Conservation (phyloP, 495 filamentous ascomycete species). For the Melanomma pulvis-pyrius region DNA sequence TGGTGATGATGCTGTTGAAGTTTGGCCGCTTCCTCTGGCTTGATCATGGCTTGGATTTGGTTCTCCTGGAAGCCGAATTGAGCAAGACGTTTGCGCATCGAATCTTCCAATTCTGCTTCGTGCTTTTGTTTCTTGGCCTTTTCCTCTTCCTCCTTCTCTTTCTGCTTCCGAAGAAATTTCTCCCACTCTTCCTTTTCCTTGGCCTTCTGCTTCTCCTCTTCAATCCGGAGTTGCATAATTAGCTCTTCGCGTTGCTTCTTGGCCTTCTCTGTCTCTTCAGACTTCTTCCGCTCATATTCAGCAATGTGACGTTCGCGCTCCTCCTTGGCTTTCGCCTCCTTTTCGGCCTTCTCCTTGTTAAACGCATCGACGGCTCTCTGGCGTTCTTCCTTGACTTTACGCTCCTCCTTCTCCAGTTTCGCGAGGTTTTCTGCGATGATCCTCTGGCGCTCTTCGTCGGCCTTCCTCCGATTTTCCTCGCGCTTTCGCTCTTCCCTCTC, state of each 20-base stretch:
- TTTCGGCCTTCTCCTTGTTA: conserved; percentile 35
- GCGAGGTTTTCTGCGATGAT: conserved; percentile 34
- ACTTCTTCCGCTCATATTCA: conserved; percentile 43
- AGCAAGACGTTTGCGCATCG: conserved; percentile 39
- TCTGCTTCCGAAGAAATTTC: conserved; percentile 40
- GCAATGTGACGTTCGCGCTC: conserved; percentile 35
- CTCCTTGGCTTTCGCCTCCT: conserved; percentile 33
- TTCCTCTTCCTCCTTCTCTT: conserved; percentile 43
- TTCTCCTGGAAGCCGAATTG: conserved; percentile 46
- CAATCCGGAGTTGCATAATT: conserved; percentile 37
- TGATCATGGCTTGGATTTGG: conserved; percentile 46
- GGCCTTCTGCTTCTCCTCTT: conserved; percentile 41
- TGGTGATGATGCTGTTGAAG: conserved; percentile 26
- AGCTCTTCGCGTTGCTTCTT: conserved; percentile 38
- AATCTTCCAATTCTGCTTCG: conserved; percentile 34
- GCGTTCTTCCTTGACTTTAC: conserved; percentile 29
- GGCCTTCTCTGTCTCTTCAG: conserved; percentile 33
- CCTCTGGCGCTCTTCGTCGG: conserved; percentile 33
- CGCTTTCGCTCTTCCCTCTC: conserved; percentile 20
- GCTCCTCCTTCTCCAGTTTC: conserved; percentile 31
- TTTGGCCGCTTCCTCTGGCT: conserved; percentile 39
- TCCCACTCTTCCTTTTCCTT: conserved; percentile 43
- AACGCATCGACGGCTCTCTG: conserved; percentile 35
- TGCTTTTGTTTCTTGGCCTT: conserved; percentile 41
- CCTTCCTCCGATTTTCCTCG: conserved; percentile 1